These are phyloP conservation scores for Penicillium simplicissimum DNA, from an alignment of 495 filamentous ascomycete species.

Conservation along the genomic window DNA sequence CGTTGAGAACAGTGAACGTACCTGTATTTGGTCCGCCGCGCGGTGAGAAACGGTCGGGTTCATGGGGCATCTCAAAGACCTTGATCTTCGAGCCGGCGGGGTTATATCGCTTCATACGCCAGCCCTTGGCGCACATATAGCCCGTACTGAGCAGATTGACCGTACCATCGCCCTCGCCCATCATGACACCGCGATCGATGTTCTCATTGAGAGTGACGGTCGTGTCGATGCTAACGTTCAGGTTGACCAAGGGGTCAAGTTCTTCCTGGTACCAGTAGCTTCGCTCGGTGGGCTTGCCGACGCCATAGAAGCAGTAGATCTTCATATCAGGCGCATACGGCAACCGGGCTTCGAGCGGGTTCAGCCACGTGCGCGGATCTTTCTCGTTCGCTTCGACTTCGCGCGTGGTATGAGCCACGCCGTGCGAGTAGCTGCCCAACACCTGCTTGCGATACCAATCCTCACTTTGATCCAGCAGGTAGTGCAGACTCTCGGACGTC, in stretches of 20 bases:
- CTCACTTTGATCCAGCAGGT: constrained; percentile 75
- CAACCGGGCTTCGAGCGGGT: constrained; percentile 87
- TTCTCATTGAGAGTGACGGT: constrained; percentile 63
- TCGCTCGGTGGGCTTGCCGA: constrained; percentile 88
- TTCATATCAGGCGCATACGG: constrained; percentile 89
- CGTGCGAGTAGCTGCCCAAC: constrained; percentile 75
- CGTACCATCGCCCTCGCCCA: constrained; percentile 95
- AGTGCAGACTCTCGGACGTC: constrained; percentile 70
- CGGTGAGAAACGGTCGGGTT: constrained; percentile 88
- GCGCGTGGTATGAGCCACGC: constrained; percentile 75
- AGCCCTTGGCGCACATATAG: constrained; percentile 96
- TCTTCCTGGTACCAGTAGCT: constrained; percentile 88
- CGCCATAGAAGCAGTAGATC: constrained; percentile 96
- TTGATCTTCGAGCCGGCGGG: constrained; percentile 79
- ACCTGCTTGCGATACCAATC: constrained; percentile 81
- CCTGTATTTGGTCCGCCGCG: constrained; percentile 92
- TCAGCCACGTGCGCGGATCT: constrained; percentile 85
- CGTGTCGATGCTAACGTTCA: constrained; percentile 93
- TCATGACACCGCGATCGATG: constrained; percentile 82
- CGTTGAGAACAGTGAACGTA: constrained; percentile 24
- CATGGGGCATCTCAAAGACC: constrained; percentile 93
- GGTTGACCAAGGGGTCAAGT: constrained; percentile 57
- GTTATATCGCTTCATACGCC: constrained; percentile 89
- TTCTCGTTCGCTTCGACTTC: constrained; percentile 88
- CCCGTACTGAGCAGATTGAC: constrained; percentile 84